Evolutionary conservation across 805 yeast genomes (phyloP), one percentile per base, ranked within the genome.

Genomic region (Candida sanyiensis): DNA sequence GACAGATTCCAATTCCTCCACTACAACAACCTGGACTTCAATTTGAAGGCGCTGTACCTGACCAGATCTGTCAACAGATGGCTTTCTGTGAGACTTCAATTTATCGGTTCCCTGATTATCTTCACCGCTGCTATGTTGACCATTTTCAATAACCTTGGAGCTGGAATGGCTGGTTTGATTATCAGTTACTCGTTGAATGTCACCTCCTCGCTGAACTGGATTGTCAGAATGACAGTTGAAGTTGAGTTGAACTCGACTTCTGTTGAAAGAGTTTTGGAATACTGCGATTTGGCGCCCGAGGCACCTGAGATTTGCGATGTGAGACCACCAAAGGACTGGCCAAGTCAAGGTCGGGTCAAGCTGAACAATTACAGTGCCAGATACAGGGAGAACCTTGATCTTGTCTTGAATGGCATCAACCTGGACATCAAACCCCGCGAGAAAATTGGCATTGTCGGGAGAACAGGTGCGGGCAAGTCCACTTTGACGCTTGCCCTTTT

Each of bases 391-490:
- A 88, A 81, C 43, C 69, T 90, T 46, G 95, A 85, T 35, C 71
- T 83, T 15, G 93, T 86, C 4, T 67, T 90, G 61, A 83, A 79
- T 51, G 66, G 79, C 42, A 73, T 90, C 50, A 70, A 66, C 42
- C 55, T 90, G 18, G 63, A 72, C 10, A 76, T 90, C 50, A 70
- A 76, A 34, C 76, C 89, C 1, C 67, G 73, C 41, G 97, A 90
- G 58, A 90, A 90, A 60, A 70, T 89, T 55, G 97, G 97, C 45
- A 88, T 89, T 61, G 97, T 90, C 40, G 97, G 97, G 19, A 75
- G 97, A 57, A 89, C 97, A 0, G 97, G 97, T 47, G 97, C 97
- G 3, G 97, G 97, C 47, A 88, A 88, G 60, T 81, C 93, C 0
- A 81, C 95, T 1, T 69, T 88, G 53, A 83, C 95, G 0, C 63